A percentile compares a stretch with the other conserved stretches of the same genome.
Evolutionary conservation across 176 grass and related monocot species (phyloP).

Genomic region (Juncus effusus): DNA sequence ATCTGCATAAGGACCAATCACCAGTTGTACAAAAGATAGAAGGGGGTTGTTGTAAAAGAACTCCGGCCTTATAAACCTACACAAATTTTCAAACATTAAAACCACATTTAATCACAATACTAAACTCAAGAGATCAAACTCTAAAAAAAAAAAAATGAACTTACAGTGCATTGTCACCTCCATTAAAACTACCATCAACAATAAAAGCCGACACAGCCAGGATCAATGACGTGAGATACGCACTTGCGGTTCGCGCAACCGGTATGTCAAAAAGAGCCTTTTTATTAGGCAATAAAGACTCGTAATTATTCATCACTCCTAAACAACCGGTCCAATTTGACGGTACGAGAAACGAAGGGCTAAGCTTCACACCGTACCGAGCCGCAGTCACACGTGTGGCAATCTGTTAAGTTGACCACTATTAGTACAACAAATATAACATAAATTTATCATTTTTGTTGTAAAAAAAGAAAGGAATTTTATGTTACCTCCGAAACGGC

Average conservation of each 20-base stretch:
- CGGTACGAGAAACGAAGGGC: constrained; percentile 88
- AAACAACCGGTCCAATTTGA: constrained; percentile 97
- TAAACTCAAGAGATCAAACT: neutral
- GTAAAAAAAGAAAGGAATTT: constrained; percentile 1
- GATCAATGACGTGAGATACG: constrained; percentile 66
- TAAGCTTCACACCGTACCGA: constrained; percentile 74
- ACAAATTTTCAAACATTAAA: neutral
- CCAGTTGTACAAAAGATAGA: constrained; percentile 88
- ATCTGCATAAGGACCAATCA: constrained; percentile 90
- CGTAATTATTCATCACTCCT: constrained; percentile 95
- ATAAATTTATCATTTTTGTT: constrained; percentile 9
- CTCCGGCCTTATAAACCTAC: constrained; percentile 78
- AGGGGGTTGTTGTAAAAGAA: constrained; percentile 99
- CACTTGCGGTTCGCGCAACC: constrained; percentile 73
- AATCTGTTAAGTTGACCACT: constrained; percentile 42
- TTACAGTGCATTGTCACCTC: constrained; percentile 89
- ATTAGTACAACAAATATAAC: neutral
- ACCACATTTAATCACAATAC: neutral
- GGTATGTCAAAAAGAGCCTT: constrained; percentile 94
- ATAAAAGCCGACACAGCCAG: constrained; percentile 77
- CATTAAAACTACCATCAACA: constrained; percentile 91
- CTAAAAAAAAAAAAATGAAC: constrained; percentile 16
- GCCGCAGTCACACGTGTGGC: constrained; percentile 83
- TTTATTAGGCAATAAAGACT: constrained; percentile 83
- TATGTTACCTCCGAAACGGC: constrained; percentile 78